Percentiles rank a stretch among this genome's conserved stretches.
Evolutionary conservation across 805 yeast genomes (phyloP).

Genomic region (Monosporozyma servazzii): DNA sequence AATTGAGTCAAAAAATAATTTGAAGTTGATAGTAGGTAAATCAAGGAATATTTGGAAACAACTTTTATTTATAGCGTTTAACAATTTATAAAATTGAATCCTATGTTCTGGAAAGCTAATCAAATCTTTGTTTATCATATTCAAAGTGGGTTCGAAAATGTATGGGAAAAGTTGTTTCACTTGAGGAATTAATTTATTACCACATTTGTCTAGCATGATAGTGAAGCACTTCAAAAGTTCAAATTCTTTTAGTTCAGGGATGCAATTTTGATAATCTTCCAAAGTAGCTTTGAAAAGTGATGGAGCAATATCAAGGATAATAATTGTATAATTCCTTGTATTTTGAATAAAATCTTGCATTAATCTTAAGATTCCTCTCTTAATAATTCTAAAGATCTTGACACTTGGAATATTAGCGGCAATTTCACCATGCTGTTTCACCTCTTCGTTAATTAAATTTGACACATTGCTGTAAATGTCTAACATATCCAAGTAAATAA

Average conservation of each 20-base stretch:
- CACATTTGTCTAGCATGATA: slow-evolving; percentile 78
- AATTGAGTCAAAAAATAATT: slow-evolving; percentile 78
- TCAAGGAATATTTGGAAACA: slow-evolving; percentile 74
- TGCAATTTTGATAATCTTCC: slow-evolving; percentile 74
- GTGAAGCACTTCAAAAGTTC: slow-evolving; percentile 93
- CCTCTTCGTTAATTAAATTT: slow-evolving; percentile 64
- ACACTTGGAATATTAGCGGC: slow-evolving; percentile 81
- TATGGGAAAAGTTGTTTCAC: slow-evolving; percentile 76
- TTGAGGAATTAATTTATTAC: slow-evolving; percentile 78
- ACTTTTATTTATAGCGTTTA: slow-evolving; percentile 26
- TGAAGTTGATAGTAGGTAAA: slow-evolving; percentile 79
- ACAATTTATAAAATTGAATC: slow-evolving; percentile 40
- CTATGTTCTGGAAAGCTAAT: slow-evolving; percentile 93
- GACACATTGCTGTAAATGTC: slow-evolving; percentile 79
- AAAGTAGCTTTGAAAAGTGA: slow-evolving; percentile 73
- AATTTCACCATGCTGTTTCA: slow-evolving; percentile 64
- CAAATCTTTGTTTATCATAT: slow-evolving; percentile 87
- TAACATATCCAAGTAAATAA: slow-evolving; percentile 77
- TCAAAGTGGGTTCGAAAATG: slow-evolving; percentile 81
- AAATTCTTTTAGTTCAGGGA: slow-evolving; percentile 91
- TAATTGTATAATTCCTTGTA: slow-evolving; percentile 72
- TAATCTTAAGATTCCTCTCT: slow-evolving; percentile 79
- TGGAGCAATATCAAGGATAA: slow-evolving; percentile 66
- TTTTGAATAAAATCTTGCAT: slow-evolving; percentile 76
- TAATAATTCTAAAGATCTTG: slow-evolving; percentile 84